A percentile compares a stretch with the other conserved stretches of the same genome.
phyloP scores from a whole-genome alignment of 352 stramenopile species.

The Globisporangium nodosum region DNA sequence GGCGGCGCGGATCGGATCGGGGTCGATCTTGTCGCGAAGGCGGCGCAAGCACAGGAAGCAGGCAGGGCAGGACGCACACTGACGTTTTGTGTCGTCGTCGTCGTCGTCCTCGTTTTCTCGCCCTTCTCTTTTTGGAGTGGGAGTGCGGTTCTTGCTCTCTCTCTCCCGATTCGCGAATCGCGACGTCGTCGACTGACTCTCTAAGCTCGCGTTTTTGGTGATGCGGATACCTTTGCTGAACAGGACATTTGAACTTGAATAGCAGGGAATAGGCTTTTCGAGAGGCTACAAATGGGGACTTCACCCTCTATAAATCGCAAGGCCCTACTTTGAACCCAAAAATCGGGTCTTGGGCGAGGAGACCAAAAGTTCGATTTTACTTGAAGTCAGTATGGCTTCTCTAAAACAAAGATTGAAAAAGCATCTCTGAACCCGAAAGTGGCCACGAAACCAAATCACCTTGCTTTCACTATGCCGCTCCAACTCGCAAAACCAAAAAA shows the following conservation, averaged over 20 bases:
- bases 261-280: too few species aligned
- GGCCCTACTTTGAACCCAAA: neutral
- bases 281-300: too few species aligned
- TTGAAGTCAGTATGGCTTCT: neutral
- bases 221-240: neutral
- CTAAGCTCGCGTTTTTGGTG: neutral
- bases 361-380: neutral
- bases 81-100: constrained; percentile 1
- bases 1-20: neutral
- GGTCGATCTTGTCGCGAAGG: neutral
- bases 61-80: neutral
- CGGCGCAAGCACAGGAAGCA: neutral
- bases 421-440: neutral
- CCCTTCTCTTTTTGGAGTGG: neutral
- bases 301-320: too few species aligned
- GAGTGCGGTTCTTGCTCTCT: neutral
- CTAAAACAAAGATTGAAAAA: neutral
- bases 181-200: neutral
- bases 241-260: neutral
- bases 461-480: neutral
- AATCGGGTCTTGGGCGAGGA: neutral
- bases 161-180: neutral
- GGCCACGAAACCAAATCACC: neutral
- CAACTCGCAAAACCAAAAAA: neutral
- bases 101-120: constrained; percentile 1